Percentiles rank a stretch among this genome's conserved stretches.
Evolutionary conservation across 2,329 filamentous ascomycete species (phyloP).

Genomic region (Stachybotrys echinatus): DNA sequence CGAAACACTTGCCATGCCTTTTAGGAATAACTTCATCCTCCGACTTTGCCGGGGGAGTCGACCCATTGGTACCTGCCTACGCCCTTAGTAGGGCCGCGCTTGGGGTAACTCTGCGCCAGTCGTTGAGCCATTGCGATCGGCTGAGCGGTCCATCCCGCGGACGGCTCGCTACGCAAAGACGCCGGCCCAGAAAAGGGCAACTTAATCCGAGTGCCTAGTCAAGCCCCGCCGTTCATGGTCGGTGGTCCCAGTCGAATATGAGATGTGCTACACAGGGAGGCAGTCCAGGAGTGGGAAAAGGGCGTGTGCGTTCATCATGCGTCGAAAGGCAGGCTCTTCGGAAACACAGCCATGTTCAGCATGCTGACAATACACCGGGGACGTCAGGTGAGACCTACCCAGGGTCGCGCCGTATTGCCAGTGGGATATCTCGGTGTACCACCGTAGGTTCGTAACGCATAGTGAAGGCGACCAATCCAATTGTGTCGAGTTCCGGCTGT

Average conservation of each 20-base stretch:
- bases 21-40: too few relatives aligned
- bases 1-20: too few relatives aligned
- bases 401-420: not conserved
- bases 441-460: not conserved
- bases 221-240: not conserved
- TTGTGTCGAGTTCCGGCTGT: not conserved
- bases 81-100: too few relatives aligned
- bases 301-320: too few relatives aligned
- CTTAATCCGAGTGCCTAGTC: not conserved
- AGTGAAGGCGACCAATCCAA: not conserved
- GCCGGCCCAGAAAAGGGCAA: not conserved
- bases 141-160: not conserved
- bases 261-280: not conserved
- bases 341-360: too few relatives aligned
- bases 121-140: not conserved
- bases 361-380: too few relatives aligned
- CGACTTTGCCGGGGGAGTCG: too few relatives aligned
- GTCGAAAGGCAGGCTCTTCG: too few relatives aligned
- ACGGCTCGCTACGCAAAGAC: not conserved
- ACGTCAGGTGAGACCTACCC: too few relatives aligned
- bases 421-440: not conserved
- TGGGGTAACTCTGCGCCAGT: too few relatives aligned
- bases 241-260: not conserved
- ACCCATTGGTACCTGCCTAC: too few relatives aligned
- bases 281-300: too few relatives aligned